Evolutionary conservation across 495 filamentous ascomycete genomes (phyloP).

Genomic region (Daldinia caldariorum): DNA sequence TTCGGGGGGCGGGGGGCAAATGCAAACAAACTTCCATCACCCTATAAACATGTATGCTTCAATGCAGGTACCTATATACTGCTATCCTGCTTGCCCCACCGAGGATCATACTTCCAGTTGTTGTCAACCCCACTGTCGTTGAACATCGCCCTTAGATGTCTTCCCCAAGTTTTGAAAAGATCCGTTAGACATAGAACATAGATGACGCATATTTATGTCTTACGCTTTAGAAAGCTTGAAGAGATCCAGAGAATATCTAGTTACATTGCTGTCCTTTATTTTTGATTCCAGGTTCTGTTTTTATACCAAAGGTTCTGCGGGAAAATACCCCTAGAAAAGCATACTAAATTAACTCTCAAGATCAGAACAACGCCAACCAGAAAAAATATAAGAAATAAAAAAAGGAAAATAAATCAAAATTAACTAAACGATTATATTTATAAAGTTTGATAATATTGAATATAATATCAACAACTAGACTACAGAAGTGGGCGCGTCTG

Average conservation of each 20-base stretch:
- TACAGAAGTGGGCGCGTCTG: slow-evolving; percentile 24
- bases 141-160: neutral
- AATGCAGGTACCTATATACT: neutral
- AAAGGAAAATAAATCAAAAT: neutral
- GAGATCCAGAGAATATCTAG: neutral
- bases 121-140: neutral
- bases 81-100: neutral
- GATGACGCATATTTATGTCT: neutral
- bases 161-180: neutral
- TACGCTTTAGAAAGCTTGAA: neutral
- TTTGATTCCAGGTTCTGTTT: neutral
- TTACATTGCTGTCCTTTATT: neutral
- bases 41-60: neutral
- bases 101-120: neutral
- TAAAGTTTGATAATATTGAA: neutral
- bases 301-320: neutral
- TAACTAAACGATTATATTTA: neutral
- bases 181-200: neutral
- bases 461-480: neutral
- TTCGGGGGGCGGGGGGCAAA: neutral
- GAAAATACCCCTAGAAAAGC: neutral
- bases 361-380: neutral
- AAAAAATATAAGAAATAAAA: too few species aligned
- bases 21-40: neutral
- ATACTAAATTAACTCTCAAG: neutral